A percentile compares a stretch with the other conserved stretches of the same genome.
These are phyloP conservation scores for Geotrichum histeridarum DNA, from an alignment of 1,139 yeast species.

Conservation along the genomic window DNA sequence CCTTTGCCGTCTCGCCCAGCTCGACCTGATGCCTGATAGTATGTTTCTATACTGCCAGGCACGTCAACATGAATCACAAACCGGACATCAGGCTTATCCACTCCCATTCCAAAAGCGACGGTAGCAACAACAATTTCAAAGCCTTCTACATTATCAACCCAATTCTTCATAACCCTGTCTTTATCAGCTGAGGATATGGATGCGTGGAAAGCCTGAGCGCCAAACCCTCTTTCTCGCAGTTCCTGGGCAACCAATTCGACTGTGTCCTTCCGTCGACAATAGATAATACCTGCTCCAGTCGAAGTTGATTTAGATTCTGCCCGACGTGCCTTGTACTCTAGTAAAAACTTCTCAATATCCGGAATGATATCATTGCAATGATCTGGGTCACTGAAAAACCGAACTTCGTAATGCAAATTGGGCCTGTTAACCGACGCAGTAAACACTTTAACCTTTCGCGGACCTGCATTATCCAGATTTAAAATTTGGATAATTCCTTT, in stretches of 20 bases:
- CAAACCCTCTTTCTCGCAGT: constrained; percentile 52
- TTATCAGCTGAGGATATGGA: constrained; percentile 71
- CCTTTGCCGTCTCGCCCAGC: constrained; percentile 88
- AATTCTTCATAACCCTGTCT: constrained; percentile 53
- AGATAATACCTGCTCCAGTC: constrained; percentile 64
- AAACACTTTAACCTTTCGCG: constrained; percentile 21
- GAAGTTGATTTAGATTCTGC: constrained; percentile 18
- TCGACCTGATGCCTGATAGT: constrained; percentile 90
- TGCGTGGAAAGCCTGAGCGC: constrained; percentile 75
- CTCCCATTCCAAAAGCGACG: constrained; percentile 95
- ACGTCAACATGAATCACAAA: constrained; percentile 79
- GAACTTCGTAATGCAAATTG: constrained; percentile 69
- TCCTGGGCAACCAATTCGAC: constrained; percentile 70
- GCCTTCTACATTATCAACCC: constrained; percentile 46
- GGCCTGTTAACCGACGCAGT: constrained; percentile 57
- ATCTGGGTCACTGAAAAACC: constrained; percentile 34
- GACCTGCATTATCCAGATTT: constrained; percentile 19
- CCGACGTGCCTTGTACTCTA: constrained; percentile 41
- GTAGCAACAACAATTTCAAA: constrained; percentile 53
- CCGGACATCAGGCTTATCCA: constrained; percentile 87
- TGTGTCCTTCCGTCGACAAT: constrained; percentile 77
- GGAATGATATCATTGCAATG: constrained; percentile 47
- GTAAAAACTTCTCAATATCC: constrained; percentile 54
- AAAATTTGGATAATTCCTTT: constrained; percentile 26
- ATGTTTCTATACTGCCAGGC: constrained; percentile 84